Evolutionary conservation across 495 filamentous ascomycete genomes (phyloP).

Genomic region (Beverwykella pulmonaria): DNA sequence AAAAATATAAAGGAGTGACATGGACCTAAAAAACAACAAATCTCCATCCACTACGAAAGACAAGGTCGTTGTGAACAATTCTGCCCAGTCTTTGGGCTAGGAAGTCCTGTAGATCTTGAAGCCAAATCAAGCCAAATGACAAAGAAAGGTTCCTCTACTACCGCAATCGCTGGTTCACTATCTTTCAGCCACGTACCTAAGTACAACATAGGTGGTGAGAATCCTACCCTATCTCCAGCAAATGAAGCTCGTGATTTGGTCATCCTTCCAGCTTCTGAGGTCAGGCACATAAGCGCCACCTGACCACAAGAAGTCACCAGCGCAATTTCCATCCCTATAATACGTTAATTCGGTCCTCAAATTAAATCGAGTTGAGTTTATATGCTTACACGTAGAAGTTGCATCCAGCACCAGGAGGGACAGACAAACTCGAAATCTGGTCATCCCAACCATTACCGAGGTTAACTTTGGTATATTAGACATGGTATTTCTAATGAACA

Average conservation of each 20-base stretch:
- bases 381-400: background rate
- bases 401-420: background rate
- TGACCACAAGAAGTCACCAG: background rate
- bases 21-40: background rate
- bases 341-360: background rate
- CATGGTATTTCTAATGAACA: background rate
- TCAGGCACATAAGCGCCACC: background rate
- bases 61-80: background rate
- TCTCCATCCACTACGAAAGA: background rate
- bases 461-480: background rate
- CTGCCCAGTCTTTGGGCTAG: background rate
- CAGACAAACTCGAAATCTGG: background rate
- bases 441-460: slow-evolving; percentile 1
- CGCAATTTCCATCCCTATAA: background rate
- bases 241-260: background rate
- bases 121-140: background rate
- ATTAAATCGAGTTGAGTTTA: background rate
- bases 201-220: background rate
- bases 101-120: background rate
- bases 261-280: background rate
- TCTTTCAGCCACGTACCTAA: background rate
- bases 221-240: background rate
- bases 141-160: background rate
- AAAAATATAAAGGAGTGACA: slow-evolving; percentile 1
- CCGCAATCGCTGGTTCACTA: background rate